Base-by-base conservation (phyloP, 352 stramenopile species). In the Phytophthora uliginosa region DNA sequence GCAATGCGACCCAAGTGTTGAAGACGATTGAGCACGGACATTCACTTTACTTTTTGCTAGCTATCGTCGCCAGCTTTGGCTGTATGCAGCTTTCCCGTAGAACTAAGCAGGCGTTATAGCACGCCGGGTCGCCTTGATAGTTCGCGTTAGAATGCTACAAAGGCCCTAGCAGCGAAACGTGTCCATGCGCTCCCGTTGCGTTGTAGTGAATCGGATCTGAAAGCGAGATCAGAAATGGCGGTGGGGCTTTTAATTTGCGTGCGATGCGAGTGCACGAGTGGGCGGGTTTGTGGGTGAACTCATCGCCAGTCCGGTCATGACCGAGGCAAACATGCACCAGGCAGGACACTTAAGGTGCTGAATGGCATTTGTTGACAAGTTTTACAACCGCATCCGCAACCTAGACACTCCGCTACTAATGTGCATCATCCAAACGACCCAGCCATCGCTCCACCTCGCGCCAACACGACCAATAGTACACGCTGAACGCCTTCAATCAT, bases 31-130 rank as follows among this genome's bases (percentile, higher is more conserved):
- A 36, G 26, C 51, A 57, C 51, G 26, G 51, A 40, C 13, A 57
- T 36, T 22, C 51, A 57, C 51, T 57, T 57, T 57, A 22, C 51
- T 57, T 57, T 57, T 38, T 12, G 22, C 24, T 53, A 53, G n/a
- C 9, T 53, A 31, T 17, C 36, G 15, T 42, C 47, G 22, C 28
- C 28, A 53, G 22, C 47, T 53, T 53, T 53, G 42, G 42, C 42
- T 7, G 7, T 33, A n/a, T 7, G n/a, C 47, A 24, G 20, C 9
- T 13, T 28, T 13, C 9, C 8, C 20, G 20, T 31, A 3, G 47
- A 53, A n/a, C 20, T 53, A 53, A 53, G 47, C 47, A 24, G 47
- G 28, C 47, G n/a, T 53, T 53, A 31, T 53, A 6, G n/a, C 15
- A 22, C 42, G 42, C 13, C 34, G 13, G 34, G 3, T 42, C 17